These are phyloP conservation scores for Coriolopsis trogii DNA, from an alignment of 1,284 basidiomycete species.

Conservation along the genomic window DNA sequence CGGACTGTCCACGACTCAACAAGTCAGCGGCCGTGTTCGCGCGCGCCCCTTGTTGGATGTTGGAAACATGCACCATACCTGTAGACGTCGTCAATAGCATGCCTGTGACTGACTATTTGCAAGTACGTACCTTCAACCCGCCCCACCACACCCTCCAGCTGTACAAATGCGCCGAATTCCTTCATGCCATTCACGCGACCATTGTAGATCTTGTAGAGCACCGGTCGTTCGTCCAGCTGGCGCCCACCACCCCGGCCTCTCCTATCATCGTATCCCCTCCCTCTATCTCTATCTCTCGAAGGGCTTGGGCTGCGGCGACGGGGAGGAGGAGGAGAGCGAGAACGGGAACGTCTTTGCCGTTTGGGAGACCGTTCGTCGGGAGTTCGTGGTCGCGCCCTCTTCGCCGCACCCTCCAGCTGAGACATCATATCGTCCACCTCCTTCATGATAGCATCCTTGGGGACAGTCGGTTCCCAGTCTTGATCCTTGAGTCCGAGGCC, in stretches of 20 bases:
- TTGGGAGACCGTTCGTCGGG: constrained; percentile 54
- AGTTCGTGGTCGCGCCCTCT: constrained; percentile 52
- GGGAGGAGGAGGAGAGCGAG: constrained; percentile 43
- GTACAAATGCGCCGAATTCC: constrained; percentile 96
- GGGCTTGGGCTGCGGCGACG: constrained; percentile 59
- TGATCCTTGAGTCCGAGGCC: constrained; percentile 87
- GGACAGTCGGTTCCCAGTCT: constrained; percentile 54
- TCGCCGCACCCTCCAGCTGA: constrained; percentile 69
- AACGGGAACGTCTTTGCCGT: constrained; percentile 54
- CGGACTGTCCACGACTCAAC: constrained; percentile 80
- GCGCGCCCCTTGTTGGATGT: constrained; percentile 83
- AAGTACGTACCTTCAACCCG: constrained; percentile 81
- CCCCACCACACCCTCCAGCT: constrained; percentile 85
- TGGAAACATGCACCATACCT: constrained; percentile 97
- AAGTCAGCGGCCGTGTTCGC: constrained; percentile 89
- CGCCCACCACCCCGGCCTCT: constrained; percentile 44
- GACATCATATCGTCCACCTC: constrained; percentile 90
- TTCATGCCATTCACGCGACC: constrained; percentile 87
- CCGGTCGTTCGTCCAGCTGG: constrained; percentile 77
- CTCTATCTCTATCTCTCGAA: too few species aligned
- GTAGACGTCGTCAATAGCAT: constrained; percentile 10
- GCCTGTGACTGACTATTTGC: not conserved
- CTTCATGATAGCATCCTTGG: constrained; percentile 64
- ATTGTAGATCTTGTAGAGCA: constrained; percentile 94
- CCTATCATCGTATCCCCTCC: constrained; percentile 47